Percentiles rank a stretch among this genome's conserved stretches.
These are phyloP conservation scores for Starmera caribaea DNA, from an alignment of 805 yeast species.

Conservation along the genomic window DNA sequence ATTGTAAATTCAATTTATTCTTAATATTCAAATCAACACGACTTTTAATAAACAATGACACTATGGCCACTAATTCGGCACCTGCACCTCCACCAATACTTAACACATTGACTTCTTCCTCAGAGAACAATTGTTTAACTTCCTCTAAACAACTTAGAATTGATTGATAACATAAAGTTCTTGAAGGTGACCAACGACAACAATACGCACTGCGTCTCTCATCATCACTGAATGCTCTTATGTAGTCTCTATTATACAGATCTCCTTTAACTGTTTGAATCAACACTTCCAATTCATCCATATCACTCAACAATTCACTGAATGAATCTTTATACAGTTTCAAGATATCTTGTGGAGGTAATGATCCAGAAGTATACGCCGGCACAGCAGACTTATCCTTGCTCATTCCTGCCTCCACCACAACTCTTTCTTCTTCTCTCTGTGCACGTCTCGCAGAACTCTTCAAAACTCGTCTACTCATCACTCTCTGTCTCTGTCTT, in stretches of 20 bases:
- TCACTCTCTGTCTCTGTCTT: constrained; percentile 1
- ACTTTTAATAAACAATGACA: constrained; percentile 40
- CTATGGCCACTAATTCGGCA: constrained; percentile 60
- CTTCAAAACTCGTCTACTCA: constrained; percentile 17
- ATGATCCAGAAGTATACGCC: constrained; percentile 1
- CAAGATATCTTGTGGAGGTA: constrained; percentile 15
- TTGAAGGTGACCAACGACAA: constrained; percentile 78
- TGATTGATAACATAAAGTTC: constrained; percentile 67
- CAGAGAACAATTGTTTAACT: constrained; percentile 25
- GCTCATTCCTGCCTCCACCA: neutral
- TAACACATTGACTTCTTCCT: constrained; percentile 31
- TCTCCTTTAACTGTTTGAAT: constrained; percentile 66
- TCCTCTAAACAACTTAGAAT: constrained; percentile 45
- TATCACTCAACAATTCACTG: constrained; percentile 12
- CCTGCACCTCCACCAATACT: constrained; percentile 90
- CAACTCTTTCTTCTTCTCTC: neutral
- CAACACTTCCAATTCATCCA: constrained; percentile 19
- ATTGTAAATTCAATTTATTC: constrained; percentile 31
- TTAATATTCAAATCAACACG: constrained; percentile 16
- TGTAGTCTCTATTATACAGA: constrained; percentile 61
- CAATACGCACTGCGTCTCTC: constrained; percentile 68
- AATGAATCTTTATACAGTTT: constrained; percentile 14
- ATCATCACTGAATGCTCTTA: constrained; percentile 55
- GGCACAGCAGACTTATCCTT: neutral
- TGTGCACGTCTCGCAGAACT: constrained; percentile 10